Evolutionary conservation across 768 basidiomycete species (phyloP).

Genomic region (Mycena venus): DNA sequence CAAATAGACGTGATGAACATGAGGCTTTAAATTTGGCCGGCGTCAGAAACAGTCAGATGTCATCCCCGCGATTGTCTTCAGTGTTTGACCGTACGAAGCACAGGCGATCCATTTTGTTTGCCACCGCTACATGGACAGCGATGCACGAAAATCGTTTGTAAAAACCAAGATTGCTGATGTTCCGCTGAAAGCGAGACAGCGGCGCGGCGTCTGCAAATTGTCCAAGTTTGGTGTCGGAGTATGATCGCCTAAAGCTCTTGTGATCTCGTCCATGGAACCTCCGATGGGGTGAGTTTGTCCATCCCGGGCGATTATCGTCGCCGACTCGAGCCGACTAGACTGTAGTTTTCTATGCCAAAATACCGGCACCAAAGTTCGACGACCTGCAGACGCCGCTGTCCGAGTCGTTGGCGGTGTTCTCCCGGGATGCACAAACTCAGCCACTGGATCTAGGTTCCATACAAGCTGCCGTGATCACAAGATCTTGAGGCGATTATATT

Average conservation of each 20-base stretch:
- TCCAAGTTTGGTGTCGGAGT: neutral
- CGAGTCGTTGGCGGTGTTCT: no score
- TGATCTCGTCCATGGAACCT: neutral
- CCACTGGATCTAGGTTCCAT: no score
- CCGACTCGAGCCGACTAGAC: no score
- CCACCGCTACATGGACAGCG: neutral
- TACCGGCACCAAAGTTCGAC: no score
- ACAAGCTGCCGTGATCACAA: no score
- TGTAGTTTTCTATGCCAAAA: constrained; percentile 2
- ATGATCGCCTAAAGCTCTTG: constrained; percentile 3
- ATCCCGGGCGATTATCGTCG: constrained; percentile 1
- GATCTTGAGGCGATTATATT: no score
- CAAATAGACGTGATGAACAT: neutral
- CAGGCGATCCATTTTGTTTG: constrained; percentile 1
- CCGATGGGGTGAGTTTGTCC: neutral
- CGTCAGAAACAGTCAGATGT: no score
- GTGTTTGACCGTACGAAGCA: constrained; percentile 4
- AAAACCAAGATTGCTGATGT: neutral
- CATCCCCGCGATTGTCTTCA: neutral
- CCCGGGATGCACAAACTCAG: no score
- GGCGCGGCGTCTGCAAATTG: neutral
- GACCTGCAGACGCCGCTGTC: no score
- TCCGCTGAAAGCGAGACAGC: constrained; percentile 1
- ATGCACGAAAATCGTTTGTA: neutral
- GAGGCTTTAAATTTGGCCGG: constrained; percentile 1